phyloP scores from a whole-genome alignment of 2,329 filamentous ascomycete genomes.

The Fusarium scirpi region DNA sequence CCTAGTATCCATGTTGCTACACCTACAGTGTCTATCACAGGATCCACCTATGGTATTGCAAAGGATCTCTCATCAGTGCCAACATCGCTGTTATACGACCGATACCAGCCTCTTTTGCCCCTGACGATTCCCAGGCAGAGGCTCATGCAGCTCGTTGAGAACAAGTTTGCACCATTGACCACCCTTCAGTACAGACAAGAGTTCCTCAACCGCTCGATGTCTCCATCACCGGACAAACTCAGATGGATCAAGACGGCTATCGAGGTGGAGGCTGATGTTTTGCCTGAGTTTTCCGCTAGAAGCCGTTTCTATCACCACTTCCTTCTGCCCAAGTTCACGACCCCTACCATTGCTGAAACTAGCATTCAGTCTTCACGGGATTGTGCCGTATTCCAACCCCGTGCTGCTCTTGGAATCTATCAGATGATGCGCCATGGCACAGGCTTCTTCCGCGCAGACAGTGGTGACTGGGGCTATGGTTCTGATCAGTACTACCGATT shows the following conservation, averaged over 20 bases:
- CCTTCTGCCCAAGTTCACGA: conserved; percentile 42
- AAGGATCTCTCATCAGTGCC: conserved; percentile 48
- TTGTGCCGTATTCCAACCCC: conserved; percentile 42
- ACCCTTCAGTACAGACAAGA: conserved; percentile 56
- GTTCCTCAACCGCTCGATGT: conserved; percentile 46
- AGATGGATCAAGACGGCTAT: conserved; percentile 44
- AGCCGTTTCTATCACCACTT: conserved; percentile 53
- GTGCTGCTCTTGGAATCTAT: conserved; percentile 51
- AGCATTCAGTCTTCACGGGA: conserved; percentile 47
- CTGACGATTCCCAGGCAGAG: conserved; percentile 53
- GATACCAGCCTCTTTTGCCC: conserved; percentile 55
- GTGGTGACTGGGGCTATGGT: conserved; percentile 54
- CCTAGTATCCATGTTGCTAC: conserved; percentile 37
- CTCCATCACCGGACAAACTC: conserved; percentile 23
- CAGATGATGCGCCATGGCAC: conserved; percentile 52
- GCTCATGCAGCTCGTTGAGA: conserved; percentile 54
- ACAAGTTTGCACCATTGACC: conserved; percentile 54
- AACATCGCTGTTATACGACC: conserved; percentile 51
- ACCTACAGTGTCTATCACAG: conserved; percentile 55
- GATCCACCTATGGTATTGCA: conserved; percentile 56
- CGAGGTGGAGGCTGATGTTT: conserved; percentile 49
- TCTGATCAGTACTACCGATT: conserved; percentile 49
- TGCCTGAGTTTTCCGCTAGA: conserved; percentile 55
- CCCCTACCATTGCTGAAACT: conserved; percentile 54
- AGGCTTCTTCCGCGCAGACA: conserved; percentile 56